These are phyloP conservation scores for Quercus cerris DNA, from an alignment of 306 rosid genomes.

Conservation along the genomic window DNA sequence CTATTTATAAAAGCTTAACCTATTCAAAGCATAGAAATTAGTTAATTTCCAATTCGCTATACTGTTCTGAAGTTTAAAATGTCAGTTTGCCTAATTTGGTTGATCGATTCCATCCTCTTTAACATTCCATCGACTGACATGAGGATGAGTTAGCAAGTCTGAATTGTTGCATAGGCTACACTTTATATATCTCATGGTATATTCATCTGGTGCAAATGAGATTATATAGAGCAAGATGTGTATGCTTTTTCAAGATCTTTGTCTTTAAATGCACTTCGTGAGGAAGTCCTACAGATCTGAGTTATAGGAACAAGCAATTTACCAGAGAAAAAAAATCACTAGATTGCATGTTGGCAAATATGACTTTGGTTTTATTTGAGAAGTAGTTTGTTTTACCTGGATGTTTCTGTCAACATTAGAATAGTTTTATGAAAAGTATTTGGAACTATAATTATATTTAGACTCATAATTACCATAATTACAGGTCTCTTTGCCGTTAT, in stretches of 20 bases:
- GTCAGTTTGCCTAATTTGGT: too few species aligned
- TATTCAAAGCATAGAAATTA: too few species aligned
- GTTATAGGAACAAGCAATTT: background rate
- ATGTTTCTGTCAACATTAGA: background rate
- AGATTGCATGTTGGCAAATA: background rate
- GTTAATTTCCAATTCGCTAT: too few species aligned
- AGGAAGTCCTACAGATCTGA: background rate
- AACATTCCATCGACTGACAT: background rate
- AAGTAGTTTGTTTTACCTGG: background rate
- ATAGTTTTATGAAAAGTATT: background rate
- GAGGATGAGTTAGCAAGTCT: background rate
- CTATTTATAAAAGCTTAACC: too few species aligned
- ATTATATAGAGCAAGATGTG: background rate
- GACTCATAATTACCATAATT: constrained; percentile 7
- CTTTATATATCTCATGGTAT: background rate
- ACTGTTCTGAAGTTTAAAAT: too few species aligned
- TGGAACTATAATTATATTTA: background rate
- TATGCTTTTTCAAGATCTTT: background rate
- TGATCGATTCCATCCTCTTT: too few species aligned
- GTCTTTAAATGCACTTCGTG: background rate
- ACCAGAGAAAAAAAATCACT: background rate
- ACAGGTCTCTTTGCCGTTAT: constrained; percentile 76
- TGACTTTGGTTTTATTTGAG: background rate
- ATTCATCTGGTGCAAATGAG: background rate
- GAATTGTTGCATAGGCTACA: background rate